phyloP scores from a whole-genome alignment of 305 asterid species.

The Stenogyne calaminthoides region DNA sequence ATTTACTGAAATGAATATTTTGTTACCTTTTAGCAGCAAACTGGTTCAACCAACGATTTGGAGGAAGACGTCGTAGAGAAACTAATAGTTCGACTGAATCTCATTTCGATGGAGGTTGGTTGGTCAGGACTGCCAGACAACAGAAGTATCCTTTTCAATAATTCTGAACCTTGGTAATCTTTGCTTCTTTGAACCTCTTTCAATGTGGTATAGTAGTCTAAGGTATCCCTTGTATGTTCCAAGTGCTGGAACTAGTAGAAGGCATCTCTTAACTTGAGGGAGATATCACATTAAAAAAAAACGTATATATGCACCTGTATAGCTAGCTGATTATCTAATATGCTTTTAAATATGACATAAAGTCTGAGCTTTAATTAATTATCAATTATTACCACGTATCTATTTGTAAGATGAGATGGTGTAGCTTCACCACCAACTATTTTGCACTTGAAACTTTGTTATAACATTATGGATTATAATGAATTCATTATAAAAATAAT shows the following conservation, averaged over 20 bases:
- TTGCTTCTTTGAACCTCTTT: neutral
- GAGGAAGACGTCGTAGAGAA: conserved; percentile 71
- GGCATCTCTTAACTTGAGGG: neutral
- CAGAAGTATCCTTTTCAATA: conserved; percentile 52
- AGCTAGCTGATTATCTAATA: neutral
- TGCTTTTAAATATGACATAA: neutral
- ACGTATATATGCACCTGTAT: neutral
- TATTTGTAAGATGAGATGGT: neutral
- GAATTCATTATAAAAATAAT: too few relatives aligned
- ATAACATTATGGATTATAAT: too few relatives aligned
- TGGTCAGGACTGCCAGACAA: conserved; percentile 57
- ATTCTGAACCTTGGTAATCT: conserved; percentile 75
- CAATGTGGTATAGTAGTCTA: neutral
- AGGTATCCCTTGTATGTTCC: neutral
- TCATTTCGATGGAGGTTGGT: conserved; percentile 73
- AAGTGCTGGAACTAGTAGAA: neutral
- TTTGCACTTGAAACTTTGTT: neutral
- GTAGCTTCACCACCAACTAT: neutral
- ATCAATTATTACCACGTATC: neutral
- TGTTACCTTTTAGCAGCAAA: conserved; percentile 38
- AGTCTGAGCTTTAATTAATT: neutral
- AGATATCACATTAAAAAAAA: neutral
- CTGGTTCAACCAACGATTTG: conserved; percentile 33
- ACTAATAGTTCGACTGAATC: conserved; percentile 57
- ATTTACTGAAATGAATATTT: conserved; percentile 22